Percentiles rank a stretch among this genome's conserved stretches.
Conservation (phyloP, 441 rosid genomes). For the Populus hybrid region DNA sequence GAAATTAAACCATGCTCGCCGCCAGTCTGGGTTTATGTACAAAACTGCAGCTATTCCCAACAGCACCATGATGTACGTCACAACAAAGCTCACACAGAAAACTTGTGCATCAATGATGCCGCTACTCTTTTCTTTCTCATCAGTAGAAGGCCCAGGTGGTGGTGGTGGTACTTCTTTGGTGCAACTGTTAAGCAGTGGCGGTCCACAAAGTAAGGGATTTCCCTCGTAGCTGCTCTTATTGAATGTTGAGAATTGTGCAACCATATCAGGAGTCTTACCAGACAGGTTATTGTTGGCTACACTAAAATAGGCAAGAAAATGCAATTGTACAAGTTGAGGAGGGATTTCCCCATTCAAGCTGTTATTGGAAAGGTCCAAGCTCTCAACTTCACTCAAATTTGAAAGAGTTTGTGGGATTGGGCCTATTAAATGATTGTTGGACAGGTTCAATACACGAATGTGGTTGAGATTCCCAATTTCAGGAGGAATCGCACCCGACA, state of each 20-base stretch:
- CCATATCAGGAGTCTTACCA: constrained; percentile 8
- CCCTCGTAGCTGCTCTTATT: constrained; percentile 19
- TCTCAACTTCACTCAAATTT: constrained; percentile 6
- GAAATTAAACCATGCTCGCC: background rate
- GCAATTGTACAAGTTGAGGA: background rate
- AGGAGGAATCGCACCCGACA: constrained; percentile 22
- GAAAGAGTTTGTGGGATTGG: constrained; percentile 1
- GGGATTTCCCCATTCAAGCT: background rate
- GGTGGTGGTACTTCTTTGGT: background rate
- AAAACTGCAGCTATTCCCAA: too few relatives aligned
- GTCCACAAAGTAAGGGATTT: constrained; percentile 32
- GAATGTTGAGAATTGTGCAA: background rate
- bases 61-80: too few relatives aligned
- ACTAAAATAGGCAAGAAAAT: background rate
- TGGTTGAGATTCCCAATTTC: constrained; percentile 5
- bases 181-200: constrained; percentile 21
- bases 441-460: background rate
- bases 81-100: constrained; percentile 14
- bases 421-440: background rate
- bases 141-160: background rate
- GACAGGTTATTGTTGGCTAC: constrained; percentile 16
- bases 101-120: constrained; percentile 7
- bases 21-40: too few relatives aligned
- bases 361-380: background rate
- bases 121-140: background rate